Conservation (phyloP, 1,284 basidiomycete genomes). For the Cutaneotrichosporon sp. region DNA sequence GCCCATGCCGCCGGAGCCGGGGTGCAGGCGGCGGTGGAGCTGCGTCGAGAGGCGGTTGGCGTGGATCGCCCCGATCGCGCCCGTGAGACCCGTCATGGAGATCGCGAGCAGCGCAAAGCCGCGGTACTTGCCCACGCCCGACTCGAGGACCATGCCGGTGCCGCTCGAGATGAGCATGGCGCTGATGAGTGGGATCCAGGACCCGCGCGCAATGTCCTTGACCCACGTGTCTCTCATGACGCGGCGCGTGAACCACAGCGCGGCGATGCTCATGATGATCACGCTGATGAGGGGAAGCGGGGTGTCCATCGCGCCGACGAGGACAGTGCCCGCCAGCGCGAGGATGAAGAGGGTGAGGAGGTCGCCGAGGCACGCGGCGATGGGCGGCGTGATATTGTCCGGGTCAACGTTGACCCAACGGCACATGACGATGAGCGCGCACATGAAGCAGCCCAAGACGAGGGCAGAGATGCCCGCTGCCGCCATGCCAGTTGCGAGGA, state of each 20-base stretch:
- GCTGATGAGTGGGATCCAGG: conserved; percentile 80
- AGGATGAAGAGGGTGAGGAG: conserved; percentile 83
- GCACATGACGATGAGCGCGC: conserved; percentile 76
- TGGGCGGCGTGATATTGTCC: conserved; percentile 94
- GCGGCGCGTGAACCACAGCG: conserved; percentile 56
- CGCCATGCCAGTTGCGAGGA: conserved; percentile 85
- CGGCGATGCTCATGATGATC: conserved; percentile 61
- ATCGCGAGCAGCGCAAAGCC: conserved; percentile 87
- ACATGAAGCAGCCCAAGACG: conserved; percentile 91
- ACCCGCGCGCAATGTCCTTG: conserved; percentile 67
- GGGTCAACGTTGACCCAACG: conserved; percentile 77
- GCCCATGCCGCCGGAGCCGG: conserved; percentile 13
- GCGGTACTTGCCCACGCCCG: conserved; percentile 80
- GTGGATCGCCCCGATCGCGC: conserved; percentile 86
- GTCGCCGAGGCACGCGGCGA: conserved; percentile 91
- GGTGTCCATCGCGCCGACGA: conserved; percentile 68
- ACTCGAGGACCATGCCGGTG: conserved; percentile 87
- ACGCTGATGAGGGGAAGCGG: conserved; percentile 64
- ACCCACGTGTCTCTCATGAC: conserved; percentile 58
- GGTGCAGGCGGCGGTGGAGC: conserved; percentile 43
- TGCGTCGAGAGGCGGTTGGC: conserved; percentile 83
- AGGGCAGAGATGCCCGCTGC: conserved; percentile 78
- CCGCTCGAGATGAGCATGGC: conserved; percentile 92
- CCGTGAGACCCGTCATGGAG: conserved; percentile 84
- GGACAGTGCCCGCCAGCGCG: conserved; percentile 61